Evolutionary conservation across 2,329 filamentous ascomycete genomes (phyloP).

Genomic region (Bipolaris bicolor): DNA sequence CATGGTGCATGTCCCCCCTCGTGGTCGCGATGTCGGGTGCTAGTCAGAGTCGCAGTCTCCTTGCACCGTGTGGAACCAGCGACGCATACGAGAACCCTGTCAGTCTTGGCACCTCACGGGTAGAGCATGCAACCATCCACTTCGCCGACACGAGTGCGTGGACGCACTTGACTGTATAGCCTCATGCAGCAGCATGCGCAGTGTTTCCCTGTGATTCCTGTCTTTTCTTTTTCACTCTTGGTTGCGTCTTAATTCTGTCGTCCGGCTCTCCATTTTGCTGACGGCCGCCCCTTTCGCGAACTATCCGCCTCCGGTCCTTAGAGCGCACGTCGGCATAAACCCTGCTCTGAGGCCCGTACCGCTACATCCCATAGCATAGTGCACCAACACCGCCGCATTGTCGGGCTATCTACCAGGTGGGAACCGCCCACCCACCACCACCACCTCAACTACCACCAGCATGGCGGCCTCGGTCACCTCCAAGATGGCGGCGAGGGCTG

Average conservation of each 20-base stretch:
- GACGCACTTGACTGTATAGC: constrained; percentile 30
- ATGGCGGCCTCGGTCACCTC: constrained; percentile 33
- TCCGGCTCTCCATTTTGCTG: constrained; percentile 16
- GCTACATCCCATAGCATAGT: constrained; percentile 8
- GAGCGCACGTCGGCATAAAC: constrained; percentile 32
- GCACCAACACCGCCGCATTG: constrained; percentile 32
- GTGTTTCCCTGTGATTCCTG: constrained; percentile 12
- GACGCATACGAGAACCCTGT: constrained; percentile 20
- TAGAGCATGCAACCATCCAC: constrained; percentile 31
- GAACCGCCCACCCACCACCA: constrained; percentile 38
- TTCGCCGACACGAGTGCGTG: constrained; percentile 27
- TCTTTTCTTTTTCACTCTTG: constrained; percentile 4
- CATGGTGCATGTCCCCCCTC: too few relatives aligned
- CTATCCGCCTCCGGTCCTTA: constrained; percentile 23
- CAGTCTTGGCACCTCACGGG: constrained; percentile 23
- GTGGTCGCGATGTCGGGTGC: not conserved
- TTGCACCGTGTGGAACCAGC: constrained; percentile 17
- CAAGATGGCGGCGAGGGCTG: constrained; percentile 49
- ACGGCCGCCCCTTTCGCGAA: constrained; percentile 33
- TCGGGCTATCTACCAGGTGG: constrained; percentile 38
- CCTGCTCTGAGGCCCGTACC: constrained; percentile 27
- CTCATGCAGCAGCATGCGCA: constrained; percentile 28
- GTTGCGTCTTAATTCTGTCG: constrained; percentile 26
- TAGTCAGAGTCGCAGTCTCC: constrained; percentile 4
- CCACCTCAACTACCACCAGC: constrained; percentile 25